Conservation (phyloP, 176 grass and related monocot species). For the Pharus latifolius region DNA sequence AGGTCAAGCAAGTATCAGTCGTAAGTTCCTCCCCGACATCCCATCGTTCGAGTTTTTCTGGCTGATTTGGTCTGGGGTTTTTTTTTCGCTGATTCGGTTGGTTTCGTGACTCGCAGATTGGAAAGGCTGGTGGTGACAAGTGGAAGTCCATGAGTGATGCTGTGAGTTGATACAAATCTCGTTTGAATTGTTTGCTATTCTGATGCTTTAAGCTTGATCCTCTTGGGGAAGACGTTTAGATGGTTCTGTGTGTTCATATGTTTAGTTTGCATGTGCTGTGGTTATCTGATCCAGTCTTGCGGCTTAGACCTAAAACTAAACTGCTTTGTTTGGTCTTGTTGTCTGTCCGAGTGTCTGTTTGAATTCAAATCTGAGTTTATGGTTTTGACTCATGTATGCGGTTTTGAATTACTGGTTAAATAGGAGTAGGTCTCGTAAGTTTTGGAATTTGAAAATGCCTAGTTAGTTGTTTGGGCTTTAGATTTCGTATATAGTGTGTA, state of each 20-base stretch:
- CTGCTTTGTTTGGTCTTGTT: not conserved
- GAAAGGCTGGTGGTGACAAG: constrained; percentile 88
- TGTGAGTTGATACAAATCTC: constrained; percentile 16
- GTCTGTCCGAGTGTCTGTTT: not conserved
- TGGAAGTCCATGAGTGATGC: constrained; percentile 85
- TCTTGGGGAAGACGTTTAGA: too few species aligned
- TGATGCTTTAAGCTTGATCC: not conserved
- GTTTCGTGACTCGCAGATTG: constrained; percentile 33
- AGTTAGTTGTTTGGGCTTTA: too few species aligned
- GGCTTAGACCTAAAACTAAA: not conserved
- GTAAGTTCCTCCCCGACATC: constrained; percentile 10
- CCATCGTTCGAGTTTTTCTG: not conserved
- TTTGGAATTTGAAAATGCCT: too few species aligned
- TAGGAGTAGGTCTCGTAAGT: too few species aligned
- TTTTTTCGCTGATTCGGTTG: not conserved
- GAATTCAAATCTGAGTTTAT: not conserved
- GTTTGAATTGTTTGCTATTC: not conserved
- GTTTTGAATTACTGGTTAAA: not conserved
- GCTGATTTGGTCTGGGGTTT: rapidly evolving
- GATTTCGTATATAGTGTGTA: too few species aligned
- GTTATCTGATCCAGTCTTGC: not conserved
- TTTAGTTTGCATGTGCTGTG: not conserved
- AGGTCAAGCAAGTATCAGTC: constrained; percentile 62
- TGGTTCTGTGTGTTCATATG: too few species aligned
- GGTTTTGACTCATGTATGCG: not conserved